These are phyloP conservation scores for Fraxinus dipetala DNA, from an alignment of 305 asterid species.

Conservation along the genomic window DNA sequence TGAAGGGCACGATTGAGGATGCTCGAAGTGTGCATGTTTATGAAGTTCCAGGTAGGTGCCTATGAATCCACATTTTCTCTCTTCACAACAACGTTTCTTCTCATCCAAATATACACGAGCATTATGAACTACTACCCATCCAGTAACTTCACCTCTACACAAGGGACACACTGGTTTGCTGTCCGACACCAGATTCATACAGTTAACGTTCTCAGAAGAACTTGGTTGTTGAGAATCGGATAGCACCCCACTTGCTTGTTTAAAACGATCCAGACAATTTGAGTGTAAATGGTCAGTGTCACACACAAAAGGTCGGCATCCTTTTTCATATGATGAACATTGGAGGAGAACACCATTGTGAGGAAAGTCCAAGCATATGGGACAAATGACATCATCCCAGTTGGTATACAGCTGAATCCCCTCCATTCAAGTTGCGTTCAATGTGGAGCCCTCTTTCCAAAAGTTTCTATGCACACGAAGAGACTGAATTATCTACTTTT, in stretches of 20 bases:
- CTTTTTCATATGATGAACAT: slow-evolving; percentile 65
- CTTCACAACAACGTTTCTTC: slow-evolving; percentile 69
- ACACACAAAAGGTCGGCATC: slow-evolving; percentile 74
- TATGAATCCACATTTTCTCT: slow-evolving; percentile 55
- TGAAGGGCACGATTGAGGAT: slow-evolving; percentile 73
- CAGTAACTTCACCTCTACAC: slow-evolving; percentile 78
- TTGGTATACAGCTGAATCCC: slow-evolving; percentile 53
- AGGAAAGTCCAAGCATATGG: slow-evolving; percentile 75
- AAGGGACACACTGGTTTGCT: slow-evolving; percentile 62
- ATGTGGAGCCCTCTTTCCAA: slow-evolving; percentile 30
- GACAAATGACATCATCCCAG: slow-evolving; percentile 67
- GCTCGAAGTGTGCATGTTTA: slow-evolving; percentile 65
- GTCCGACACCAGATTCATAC: slow-evolving; percentile 28
- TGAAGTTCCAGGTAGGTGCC: slow-evolving; percentile 68
- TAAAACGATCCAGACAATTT: slow-evolving; percentile 70
- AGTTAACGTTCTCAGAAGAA: slow-evolving; percentile 31
- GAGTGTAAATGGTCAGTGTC: slow-evolving; percentile 76
- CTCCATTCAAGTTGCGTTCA: slow-evolving; percentile 35
- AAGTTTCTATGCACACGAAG: slow-evolving; percentile 16
- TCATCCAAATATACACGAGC: slow-evolving; percentile 61
- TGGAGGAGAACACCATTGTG: slow-evolving; percentile 81
- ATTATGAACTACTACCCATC: slow-evolving; percentile 65
- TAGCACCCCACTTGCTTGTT: slow-evolving; percentile 52
- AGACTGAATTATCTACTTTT: slow-evolving; percentile 28
- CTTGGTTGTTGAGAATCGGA: slow-evolving; percentile 37